These are phyloP conservation scores for Laburnicola sp. DNA, from an alignment of 2,329 filamentous ascomycete species.

Conservation along the genomic window DNA sequence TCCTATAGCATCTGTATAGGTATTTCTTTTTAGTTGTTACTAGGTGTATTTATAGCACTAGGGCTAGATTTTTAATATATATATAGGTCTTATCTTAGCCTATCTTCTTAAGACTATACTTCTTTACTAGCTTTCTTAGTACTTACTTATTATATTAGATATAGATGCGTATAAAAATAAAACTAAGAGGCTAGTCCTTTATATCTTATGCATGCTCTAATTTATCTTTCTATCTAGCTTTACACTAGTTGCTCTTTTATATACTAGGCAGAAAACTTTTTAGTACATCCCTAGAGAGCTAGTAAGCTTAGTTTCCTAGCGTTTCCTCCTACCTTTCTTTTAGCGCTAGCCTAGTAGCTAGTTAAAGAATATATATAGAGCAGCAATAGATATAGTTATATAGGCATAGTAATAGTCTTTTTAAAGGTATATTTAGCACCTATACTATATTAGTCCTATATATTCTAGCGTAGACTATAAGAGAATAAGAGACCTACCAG, in stretches of 20 bases:
- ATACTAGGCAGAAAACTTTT: no score
- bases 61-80: no score
- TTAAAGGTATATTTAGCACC: slow-evolving; percentile 12
- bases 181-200: background rate
- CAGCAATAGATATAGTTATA: slow-evolving; percentile 13
- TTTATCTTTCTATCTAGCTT: slow-evolving; percentile 18
- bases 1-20: no score
- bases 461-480: slow-evolving; percentile 11
- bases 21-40: no score
- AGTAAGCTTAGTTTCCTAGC: slow-evolving; percentile 14
- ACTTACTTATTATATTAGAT: slow-evolving; percentile 8
- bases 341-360: slow-evolving; percentile 15
- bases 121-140: no score
- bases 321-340: slow-evolving; percentile 15
- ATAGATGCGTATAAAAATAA: background rate
- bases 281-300: slow-evolving; percentile 11
- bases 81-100: no score
- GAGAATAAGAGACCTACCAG: slow-evolving; percentile 16
- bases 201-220: slow-evolving; percentile 17
- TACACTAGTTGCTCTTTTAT: background rate
- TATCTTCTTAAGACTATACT: no score
- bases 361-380: slow-evolving; percentile 22
- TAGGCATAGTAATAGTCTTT: slow-evolving; percentile 12
- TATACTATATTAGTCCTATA: slow-evolving; percentile 6
- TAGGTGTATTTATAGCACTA: no score